Percentiles rank a stretch among this genome's conserved stretches.
These are phyloP conservation scores for Picea mariana DNA, from an alignment of 83 land plant species.

Conservation along the genomic window DNA sequence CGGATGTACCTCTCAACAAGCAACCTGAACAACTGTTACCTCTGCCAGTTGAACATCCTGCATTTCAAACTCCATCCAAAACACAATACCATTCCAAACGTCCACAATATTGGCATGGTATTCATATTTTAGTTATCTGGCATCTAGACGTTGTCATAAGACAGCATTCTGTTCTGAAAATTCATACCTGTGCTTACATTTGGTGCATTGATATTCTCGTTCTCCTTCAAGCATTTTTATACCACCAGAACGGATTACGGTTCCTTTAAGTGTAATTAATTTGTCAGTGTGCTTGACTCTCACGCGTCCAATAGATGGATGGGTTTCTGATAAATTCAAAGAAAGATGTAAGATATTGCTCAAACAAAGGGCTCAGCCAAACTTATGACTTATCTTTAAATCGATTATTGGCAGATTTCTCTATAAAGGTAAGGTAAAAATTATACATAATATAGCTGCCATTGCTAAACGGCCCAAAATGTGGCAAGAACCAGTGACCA, in stretches of 20 bases:
- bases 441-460: neutral
- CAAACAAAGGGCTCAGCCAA: too few relatives aligned
- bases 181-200: slow-evolving; percentile 77
- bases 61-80: neutral
- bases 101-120: neutral
- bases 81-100: neutral
- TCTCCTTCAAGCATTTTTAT: slow-evolving; percentile 95
- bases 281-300: slow-evolving; percentile 81
- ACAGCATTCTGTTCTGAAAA: neutral
- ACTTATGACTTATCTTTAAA: neutral
- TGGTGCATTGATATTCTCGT: slow-evolving; percentile 70
- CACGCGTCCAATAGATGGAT: slow-evolving; percentile 85
- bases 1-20: neutral
- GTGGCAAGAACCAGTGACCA: neutral
- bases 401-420: neutral
- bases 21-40: neutral
- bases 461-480: neutral
- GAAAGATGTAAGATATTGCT: neutral
- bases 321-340: slow-evolving; percentile 52
- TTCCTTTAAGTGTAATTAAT: slow-evolving; percentile 89
- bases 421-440: neutral
- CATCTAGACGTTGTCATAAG: neutral
- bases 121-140: neutral
- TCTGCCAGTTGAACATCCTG: neutral
- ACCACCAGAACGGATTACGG: slow-evolving; percentile 87